Evolutionary conservation across 1,139 yeast species (phyloP).

Genomic region (Hyphopichia buzzinii): DNA sequence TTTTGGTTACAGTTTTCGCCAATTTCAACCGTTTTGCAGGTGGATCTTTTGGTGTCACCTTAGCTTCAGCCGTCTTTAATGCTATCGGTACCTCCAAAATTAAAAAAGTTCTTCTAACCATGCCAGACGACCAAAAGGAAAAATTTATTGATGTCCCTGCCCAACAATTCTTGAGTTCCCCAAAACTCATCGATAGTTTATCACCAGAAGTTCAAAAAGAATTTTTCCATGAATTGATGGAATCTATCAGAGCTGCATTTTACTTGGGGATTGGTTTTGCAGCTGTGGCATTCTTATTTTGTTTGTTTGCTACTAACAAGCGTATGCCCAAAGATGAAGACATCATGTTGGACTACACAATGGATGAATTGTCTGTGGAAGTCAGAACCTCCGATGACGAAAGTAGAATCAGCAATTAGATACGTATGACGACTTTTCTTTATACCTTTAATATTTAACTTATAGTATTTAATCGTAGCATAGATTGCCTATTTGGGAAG

Average conservation of each 20-base stretch:
- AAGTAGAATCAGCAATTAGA: not conserved
- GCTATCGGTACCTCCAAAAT: conserved; percentile 10
- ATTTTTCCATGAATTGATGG: conserved; percentile 22
- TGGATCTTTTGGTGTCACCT: conserved; percentile 17
- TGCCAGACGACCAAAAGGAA: conserved; percentile 6
- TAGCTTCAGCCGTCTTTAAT: conserved; percentile 16
- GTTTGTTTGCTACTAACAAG: conserved; percentile 23
- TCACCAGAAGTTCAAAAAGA: conserved; percentile 14
- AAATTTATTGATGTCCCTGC: conserved; percentile 9
- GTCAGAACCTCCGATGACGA: not conserved
- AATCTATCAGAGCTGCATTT: conserved; percentile 26
- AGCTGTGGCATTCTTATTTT: conserved; percentile 15
- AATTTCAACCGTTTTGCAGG: conserved; percentile 18
- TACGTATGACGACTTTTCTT: too few species aligned
- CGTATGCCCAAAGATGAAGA: conserved; percentile 23
- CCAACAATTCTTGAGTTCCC: conserved; percentile 15
- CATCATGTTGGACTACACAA: conserved; percentile 7
- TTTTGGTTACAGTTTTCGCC: conserved; percentile 17
- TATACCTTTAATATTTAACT: too few species aligned
- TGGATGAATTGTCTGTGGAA: not conserved
- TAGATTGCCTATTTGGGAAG: conserved; percentile 12
- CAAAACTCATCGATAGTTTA: conserved; percentile 14
- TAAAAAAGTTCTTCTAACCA: conserved; percentile 6
- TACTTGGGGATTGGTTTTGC: conserved; percentile 26
- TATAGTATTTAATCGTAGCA: too few species aligned